Percentiles rank a stretch among this genome's conserved stretches.
Conservation (phyloP, 1,284 basidiomycete species). For the Bjerkandera adusta region DNA sequence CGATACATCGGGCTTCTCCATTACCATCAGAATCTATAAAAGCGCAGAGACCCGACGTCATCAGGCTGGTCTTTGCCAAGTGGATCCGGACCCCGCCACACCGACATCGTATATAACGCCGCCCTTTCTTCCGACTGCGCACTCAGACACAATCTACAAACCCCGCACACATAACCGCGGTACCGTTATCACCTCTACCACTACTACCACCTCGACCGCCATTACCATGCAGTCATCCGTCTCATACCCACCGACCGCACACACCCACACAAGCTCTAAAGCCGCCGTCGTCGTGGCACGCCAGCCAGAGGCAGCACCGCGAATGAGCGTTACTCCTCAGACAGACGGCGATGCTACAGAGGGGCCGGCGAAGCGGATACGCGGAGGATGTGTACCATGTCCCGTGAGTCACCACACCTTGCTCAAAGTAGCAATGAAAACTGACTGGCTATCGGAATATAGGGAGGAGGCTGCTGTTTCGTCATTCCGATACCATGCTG, state of each 20-base stretch:
- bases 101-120: neutral
- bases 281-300: constrained; percentile 1
- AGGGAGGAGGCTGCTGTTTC: constrained; percentile 15
- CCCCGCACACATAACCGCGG: neutral
- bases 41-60: neutral
- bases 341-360: neutral
- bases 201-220: neutral
- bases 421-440: neutral
- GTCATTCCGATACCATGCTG: constrained; percentile 17
- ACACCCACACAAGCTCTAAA: neutral
- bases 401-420: constrained; percentile 5
- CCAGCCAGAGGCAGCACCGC: constrained; percentile 4
- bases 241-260: constrained; percentile 11
- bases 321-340: constrained; percentile 1
- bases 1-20: constrained; percentile 7
- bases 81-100: neutral
- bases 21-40: neutral
- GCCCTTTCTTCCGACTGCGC: neutral
- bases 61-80: neutral
- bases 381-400: constrained; percentile 17
- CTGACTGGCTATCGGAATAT: neutral
- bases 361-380: constrained; percentile 11
- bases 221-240: neutral
- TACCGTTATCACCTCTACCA: neutral
- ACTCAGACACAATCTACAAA: neutral